Percentiles rank a stretch among this genome's conserved stretches.
Conservation (phyloP, 2,329 filamentous ascomycete species). For the Amauroascus niger region DNA sequence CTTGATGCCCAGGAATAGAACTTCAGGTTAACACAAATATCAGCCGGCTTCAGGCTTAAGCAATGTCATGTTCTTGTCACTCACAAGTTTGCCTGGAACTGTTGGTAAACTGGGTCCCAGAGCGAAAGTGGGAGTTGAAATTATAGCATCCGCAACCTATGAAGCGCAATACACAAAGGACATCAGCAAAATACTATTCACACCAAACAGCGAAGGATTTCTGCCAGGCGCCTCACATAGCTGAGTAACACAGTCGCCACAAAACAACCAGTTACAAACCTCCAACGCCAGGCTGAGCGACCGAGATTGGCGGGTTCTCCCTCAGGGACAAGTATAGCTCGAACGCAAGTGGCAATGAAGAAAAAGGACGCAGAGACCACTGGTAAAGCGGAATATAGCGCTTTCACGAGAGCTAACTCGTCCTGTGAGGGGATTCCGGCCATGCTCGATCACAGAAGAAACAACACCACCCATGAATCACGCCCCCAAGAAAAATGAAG, state of each 20-base stretch:
- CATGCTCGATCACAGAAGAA: constrained; percentile 2
- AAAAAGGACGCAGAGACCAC: constrained; percentile 50
- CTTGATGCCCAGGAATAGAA: constrained; percentile 53
- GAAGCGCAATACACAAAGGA: not conserved
- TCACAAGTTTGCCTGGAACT: constrained; percentile 15
- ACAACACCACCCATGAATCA: not conserved
- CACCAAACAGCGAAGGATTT: not conserved
- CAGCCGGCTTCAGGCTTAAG: not conserved
- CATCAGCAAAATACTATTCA: not conserved
- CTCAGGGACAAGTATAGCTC: constrained; percentile 47
- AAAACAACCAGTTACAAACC: constrained; percentile 37
- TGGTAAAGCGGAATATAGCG: constrained; percentile 30
- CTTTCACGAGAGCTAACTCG: constrained; percentile 7
- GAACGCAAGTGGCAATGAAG: constrained; percentile 40
- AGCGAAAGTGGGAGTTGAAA: constrained; percentile 14
- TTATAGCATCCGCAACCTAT: constrained; percentile 17
- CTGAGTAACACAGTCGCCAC: constrained; percentile 28
- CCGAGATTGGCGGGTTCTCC: constrained; percentile 33
- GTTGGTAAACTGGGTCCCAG: constrained; percentile 2
- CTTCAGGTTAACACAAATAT: constrained; percentile 20
- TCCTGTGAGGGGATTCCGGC: not conserved
- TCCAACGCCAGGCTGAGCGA: constrained; percentile 34
- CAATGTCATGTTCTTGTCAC: constrained; percentile 6
- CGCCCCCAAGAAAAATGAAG: not conserved
- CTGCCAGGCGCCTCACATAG: constrained; percentile 31